Evolutionary conservation across 495 filamentous ascomycete genomes (phyloP).

Genomic region (Stereocaulon alpinum): DNA sequence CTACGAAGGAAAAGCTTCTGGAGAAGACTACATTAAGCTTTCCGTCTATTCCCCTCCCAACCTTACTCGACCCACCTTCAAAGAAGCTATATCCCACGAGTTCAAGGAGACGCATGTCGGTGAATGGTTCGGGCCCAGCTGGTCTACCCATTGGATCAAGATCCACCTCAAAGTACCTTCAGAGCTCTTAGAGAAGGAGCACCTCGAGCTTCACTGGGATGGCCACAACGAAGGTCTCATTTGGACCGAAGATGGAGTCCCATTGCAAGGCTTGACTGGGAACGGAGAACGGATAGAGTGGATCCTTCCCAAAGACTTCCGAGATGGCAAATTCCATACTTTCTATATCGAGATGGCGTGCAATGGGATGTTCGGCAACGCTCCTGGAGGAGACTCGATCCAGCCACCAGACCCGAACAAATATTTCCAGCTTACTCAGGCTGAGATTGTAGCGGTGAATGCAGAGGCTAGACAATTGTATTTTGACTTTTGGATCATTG

Average conservation of each 20-base stretch:
- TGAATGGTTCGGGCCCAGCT: constrained; percentile 78
- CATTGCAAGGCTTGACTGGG: constrained; percentile 88
- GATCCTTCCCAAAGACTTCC: constrained; percentile 69
- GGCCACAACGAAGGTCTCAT: constrained; percentile 83
- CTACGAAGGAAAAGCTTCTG: constrained; percentile 61
- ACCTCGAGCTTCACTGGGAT: constrained; percentile 93
- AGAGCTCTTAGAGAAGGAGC: constrained; percentile 58
- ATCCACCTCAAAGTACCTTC: constrained; percentile 66
- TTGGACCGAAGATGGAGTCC: constrained; percentile 78
- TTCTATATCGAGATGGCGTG: constrained; percentile 98
- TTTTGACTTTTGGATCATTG: constrained; percentile 93
- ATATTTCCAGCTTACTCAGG: constrained; percentile 62
- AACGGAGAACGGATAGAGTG: constrained; percentile 82
- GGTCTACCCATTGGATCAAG: constrained; percentile 98
- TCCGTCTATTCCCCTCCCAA: constrained; percentile 77
- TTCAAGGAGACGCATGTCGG: constrained; percentile 71
- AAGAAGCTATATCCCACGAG: constrained; percentile 71
- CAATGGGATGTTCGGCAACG: constrained; percentile 97
- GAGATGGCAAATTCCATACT: constrained; percentile 74
- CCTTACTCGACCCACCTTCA: constrained; percentile 72
- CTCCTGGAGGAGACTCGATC: constrained; percentile 71
- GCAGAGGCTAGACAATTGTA: constrained; percentile 69
- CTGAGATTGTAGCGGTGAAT: constrained; percentile 87
- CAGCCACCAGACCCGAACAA: constrained; percentile 79
- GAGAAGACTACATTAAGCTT: constrained; percentile 68